Evolutionary conservation across 257 asterid genomes (phyloP).

Genomic region (Schizonepeta tenuifolia): DNA sequence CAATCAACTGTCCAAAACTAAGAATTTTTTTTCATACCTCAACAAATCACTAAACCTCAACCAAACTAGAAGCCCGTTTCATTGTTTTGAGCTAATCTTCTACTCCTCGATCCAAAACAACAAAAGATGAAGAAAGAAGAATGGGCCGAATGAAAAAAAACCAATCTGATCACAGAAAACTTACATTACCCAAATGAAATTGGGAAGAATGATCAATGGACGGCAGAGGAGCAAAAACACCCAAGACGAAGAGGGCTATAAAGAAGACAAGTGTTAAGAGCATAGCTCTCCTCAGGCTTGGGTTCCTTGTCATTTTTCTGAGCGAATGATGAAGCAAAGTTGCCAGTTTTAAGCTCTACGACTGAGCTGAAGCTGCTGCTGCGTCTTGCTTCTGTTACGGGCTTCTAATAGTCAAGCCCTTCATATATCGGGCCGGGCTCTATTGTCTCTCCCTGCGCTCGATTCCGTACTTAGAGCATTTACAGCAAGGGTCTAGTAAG

Average conservation of each 20-base stretch:
- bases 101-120: neutral
- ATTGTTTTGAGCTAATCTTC: constrained; percentile 16
- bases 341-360: constrained; percentile 19
- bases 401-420: neutral
- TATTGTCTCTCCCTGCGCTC: neutral
- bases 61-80: constrained; percentile 1
- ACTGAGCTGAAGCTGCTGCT: constrained; percentile 40
- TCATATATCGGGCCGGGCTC: neutral
- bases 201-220: constrained; percentile 44
- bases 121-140: neutral
- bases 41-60: constrained; percentile 16
- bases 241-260: constrained; percentile 49
- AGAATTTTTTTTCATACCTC: neutral
- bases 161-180: neutral
- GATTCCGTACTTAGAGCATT: too few species aligned
- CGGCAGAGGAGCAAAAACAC: constrained; percentile 64
- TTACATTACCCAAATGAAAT: constrained; percentile 41
- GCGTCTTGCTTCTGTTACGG: constrained; percentile 7
- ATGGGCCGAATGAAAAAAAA: neutral
- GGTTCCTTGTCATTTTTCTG: constrained; percentile 45
- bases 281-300: constrained; percentile 31
- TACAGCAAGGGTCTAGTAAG: too few species aligned
- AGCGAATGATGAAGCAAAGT: constrained; percentile 37
- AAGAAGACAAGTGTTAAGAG: constrained; percentile 40
- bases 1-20: neutral